A percentile compares a stretch with the other conserved stretches of the same genome.
phyloP scores from a whole-genome alignment of 2,329 filamentous ascomycete genomes.

The Alternaria longipes region DNA sequence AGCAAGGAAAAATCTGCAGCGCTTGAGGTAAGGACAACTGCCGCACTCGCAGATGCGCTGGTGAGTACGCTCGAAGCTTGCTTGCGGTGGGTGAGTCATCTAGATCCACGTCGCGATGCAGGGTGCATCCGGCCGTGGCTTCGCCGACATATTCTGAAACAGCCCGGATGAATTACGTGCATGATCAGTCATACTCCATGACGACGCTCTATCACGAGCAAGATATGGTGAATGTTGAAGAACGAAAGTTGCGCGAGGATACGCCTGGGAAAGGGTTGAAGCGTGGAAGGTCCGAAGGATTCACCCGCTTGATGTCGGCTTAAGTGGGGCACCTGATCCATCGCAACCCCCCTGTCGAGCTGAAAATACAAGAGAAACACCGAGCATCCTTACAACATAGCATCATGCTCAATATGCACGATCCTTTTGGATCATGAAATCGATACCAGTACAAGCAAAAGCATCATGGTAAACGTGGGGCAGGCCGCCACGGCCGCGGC shows the following conservation, averaged over 20 bases:
- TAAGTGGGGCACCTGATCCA: conserved; percentile 26
- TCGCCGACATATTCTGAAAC: conserved; percentile 46
- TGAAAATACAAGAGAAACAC: conserved; percentile 33
- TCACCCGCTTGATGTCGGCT: conserved; percentile 33
- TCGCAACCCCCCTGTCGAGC: conserved; percentile 42
- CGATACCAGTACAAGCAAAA: conserved; percentile 18
- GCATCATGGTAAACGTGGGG: conserved; percentile 22
- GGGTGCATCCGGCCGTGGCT: conserved; percentile 26
- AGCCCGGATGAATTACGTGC: conserved; percentile 30
- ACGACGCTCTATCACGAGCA: conserved; percentile 14
- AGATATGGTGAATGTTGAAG: conserved; percentile 3
- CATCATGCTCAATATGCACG: conserved; percentile 40
- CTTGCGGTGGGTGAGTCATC: conserved; percentile 45
- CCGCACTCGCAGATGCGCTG: conserved; percentile 17
- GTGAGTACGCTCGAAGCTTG: conserved; percentile 12
- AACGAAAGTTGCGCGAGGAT: conserved; percentile 7
- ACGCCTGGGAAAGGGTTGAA: conserved; percentile 6
- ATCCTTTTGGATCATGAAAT: conserved; percentile 16
- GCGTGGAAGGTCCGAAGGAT: conserved; percentile 5
- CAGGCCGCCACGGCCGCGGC: conserved; percentile 41
- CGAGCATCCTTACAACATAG: conserved; percentile 27
- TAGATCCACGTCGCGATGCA: conserved; percentile 43
- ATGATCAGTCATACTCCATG: conserved; percentile 33
- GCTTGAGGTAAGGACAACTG: conserved; percentile 21
- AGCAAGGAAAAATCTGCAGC: conserved; percentile 11